These are phyloP conservation scores for Jimgerdemannia flammicorona DNA, from an alignment of 192 early-diverging fungal genomes.

Conservation along the genomic window DNA sequence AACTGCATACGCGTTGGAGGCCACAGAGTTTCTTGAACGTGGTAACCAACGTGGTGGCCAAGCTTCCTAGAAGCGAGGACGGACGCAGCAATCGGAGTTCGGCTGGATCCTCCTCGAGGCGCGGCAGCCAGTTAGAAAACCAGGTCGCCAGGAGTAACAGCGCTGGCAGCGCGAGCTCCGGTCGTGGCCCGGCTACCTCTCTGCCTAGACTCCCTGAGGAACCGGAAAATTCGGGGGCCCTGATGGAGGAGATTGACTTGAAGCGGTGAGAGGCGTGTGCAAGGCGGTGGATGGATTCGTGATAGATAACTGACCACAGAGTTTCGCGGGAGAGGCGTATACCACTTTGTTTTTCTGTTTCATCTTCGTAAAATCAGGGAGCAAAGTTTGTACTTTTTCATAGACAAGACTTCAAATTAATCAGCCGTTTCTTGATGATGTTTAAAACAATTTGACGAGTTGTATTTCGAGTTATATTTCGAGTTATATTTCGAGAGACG, in stretches of 20 bases:
- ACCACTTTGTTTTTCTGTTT: too few species aligned
- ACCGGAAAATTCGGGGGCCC: not conserved
- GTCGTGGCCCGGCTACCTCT: not conserved
- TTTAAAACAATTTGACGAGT: too few species aligned
- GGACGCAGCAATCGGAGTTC: not conserved
- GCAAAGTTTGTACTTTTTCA: too few species aligned
- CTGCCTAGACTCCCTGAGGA: not conserved
- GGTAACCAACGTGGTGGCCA: conserved; percentile 19
- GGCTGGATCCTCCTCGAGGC: not conserved
- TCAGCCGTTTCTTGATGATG: too few species aligned
- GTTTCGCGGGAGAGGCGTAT: too few species aligned
- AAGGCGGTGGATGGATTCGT: not conserved
- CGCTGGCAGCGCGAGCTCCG: not conserved
- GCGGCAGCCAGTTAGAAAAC: not conserved
- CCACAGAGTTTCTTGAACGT: conserved; percentile 32
- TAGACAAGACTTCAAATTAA: too few species aligned
- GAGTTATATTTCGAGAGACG: too few species aligned
- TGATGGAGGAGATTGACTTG: not conserved
- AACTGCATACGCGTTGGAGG: conserved; percentile 21
- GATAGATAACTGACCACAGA: too few species aligned
- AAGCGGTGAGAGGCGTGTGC: not conserved
- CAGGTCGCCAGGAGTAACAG: not conserved
- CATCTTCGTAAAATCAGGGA: too few species aligned
- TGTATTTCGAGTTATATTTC: too few species aligned
- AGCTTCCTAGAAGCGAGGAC: conserved; percentile 16